phyloP scores from a whole-genome alignment of 495 filamentous ascomycete species.

The Neurospora sublineolata region DNA sequence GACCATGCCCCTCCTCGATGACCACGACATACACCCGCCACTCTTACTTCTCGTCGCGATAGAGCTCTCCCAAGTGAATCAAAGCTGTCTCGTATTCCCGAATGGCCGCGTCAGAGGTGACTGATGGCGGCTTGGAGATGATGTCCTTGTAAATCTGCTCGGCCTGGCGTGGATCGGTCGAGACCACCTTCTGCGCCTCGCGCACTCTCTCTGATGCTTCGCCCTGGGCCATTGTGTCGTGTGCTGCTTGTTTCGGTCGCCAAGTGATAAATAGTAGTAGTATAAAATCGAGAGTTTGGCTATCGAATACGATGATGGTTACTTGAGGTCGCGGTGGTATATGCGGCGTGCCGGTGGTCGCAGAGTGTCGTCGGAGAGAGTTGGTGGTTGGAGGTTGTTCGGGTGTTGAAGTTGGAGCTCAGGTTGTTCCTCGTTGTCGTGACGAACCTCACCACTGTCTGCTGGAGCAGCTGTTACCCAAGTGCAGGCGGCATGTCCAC shows the following conservation, averaged over 20 bases:
- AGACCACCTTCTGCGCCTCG: slow-evolving; percentile 75
- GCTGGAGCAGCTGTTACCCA: neutral
- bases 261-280: neutral
- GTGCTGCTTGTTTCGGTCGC: neutral
- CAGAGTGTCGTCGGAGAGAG: neutral
- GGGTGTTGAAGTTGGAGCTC: neutral
- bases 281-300: neutral
- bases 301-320: neutral
- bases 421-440: neutral
- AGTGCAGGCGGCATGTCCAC: neutral
- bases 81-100: slow-evolving; percentile 79
- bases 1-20: neutral
- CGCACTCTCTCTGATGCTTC: slow-evolving; percentile 34
- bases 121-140: slow-evolving; percentile 70
- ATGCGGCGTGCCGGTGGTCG: neutral
- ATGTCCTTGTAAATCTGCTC: slow-evolving; percentile 78
- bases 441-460: neutral
- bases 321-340: neutral
- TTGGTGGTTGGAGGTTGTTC: neutral
- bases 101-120: slow-evolving; percentile 67
- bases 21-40: neutral
- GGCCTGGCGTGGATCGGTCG: slow-evolving; percentile 67
- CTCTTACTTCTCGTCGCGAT: slow-evolving; percentile 68
- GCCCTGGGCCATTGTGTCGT: slow-evolving; percentile 32
- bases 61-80: slow-evolving; percentile 79